Conservation (phyloP, 495 filamentous ascomycete genomes). For the Hypoxylon perforatum region DNA sequence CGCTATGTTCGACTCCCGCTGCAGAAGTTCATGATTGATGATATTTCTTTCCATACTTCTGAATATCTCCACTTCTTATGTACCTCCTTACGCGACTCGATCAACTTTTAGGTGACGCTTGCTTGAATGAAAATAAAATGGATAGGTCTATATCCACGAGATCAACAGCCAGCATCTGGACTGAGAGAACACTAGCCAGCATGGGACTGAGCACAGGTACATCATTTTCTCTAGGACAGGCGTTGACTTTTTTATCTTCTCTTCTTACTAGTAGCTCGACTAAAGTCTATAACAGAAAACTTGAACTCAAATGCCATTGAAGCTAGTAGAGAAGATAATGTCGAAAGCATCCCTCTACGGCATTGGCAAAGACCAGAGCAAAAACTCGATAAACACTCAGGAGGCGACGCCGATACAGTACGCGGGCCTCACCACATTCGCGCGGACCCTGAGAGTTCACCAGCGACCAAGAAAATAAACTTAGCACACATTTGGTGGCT, state of each 20-base stretch:
- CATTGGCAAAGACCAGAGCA: background rate
- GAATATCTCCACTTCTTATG: background rate
- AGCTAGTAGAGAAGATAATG: background rate
- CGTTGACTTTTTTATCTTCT: no score
- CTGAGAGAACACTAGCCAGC: background rate
- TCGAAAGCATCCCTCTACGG: background rate
- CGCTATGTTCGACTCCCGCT: no score
- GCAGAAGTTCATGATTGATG: no score
- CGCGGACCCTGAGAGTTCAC: background rate
- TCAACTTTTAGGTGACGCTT: background rate
- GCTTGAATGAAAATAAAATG: background rate
- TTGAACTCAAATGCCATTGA: background rate
- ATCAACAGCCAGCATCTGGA: conserved; percentile 1
- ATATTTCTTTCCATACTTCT: background rate
- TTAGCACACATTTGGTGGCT: conserved; percentile 36
- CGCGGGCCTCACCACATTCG: no score
- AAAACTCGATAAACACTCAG: background rate
- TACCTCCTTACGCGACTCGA: background rate
- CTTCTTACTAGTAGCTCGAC: background rate
- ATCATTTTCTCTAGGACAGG: background rate
- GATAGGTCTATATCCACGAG: background rate
- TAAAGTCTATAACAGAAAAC: background rate
- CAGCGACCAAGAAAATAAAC: background rate
- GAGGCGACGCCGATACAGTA: background rate
- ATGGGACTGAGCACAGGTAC: background rate